Conservation (phyloP, 1,284 basidiomycete genomes). For the Apiotrichum porosum region DNA sequence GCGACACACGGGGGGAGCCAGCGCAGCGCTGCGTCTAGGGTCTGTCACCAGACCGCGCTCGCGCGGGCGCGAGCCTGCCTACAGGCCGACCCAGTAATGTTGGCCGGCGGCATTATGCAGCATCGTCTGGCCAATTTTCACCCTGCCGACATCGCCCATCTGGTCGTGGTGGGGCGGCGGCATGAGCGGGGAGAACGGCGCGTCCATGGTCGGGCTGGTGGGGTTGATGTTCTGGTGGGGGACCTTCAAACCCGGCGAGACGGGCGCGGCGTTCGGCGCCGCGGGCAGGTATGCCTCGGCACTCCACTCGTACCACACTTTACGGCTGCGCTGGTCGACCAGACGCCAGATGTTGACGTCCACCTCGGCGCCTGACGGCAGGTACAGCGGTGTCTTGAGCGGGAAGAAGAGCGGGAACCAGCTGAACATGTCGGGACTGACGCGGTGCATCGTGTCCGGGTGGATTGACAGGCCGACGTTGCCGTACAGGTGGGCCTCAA, state of each 20-base stretch:
- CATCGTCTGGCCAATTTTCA: slow-evolving; percentile 89
- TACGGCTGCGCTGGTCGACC: slow-evolving; percentile 63
- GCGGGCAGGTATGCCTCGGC: slow-evolving; percentile 79
- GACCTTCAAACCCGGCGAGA: slow-evolving; percentile 13
- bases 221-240: slow-evolving; percentile 9
- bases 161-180: not conserved
- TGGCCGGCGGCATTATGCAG: slow-evolving; percentile 85
- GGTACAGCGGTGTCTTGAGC: slow-evolving; percentile 85
- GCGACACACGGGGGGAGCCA: too few relatives aligned
- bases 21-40: too few relatives aligned
- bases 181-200: slow-evolving; percentile 36
- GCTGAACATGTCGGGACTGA: slow-evolving; percentile 92
- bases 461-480: slow-evolving; percentile 89
- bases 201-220: slow-evolving; percentile 52
- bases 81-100: slow-evolving; percentile 86
- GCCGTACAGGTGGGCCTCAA: slow-evolving; percentile 88
- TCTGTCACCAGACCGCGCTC: too few relatives aligned
- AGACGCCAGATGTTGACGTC: slow-evolving; percentile 93
- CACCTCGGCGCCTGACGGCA: slow-evolving; percentile 86
- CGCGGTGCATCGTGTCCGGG: slow-evolving; percentile 72
- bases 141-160: slow-evolving; percentile 30
- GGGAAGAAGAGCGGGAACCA: slow-evolving; percentile 99
- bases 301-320: slow-evolving; percentile 98
- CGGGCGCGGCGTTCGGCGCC: slow-evolving; percentile 11
- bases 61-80: too few relatives aligned